Evolutionary conservation across 192 early-diverging fungal genomes (phyloP).

Genomic region (Gamsiella multidivaricata): DNA sequence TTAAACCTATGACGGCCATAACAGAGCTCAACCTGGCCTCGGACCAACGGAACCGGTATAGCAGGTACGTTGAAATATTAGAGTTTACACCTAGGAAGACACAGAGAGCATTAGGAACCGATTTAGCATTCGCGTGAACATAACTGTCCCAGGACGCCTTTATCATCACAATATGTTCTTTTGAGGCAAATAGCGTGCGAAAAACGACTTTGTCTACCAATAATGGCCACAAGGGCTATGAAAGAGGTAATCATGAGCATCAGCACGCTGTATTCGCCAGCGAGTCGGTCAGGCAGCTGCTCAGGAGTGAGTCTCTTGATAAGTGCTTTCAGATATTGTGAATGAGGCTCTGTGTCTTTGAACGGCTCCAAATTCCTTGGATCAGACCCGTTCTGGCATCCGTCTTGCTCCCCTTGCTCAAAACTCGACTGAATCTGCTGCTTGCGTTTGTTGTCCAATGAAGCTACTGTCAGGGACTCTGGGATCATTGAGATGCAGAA

Average conservation of each 20-base stretch:
- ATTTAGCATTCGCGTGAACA: too few relatives aligned
- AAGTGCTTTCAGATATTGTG: neutral
- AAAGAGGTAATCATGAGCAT: conserved; percentile 12
- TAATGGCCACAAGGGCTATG: conserved; percentile 3
- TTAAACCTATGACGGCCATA: conserved; percentile 13
- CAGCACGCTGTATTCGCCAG: conserved; percentile 27
- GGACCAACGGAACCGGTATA: conserved; percentile 27
- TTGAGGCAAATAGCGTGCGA: too few relatives aligned
- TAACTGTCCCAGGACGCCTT: too few relatives aligned
- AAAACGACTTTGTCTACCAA: too few relatives aligned
- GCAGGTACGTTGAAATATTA: conserved; percentile 19
- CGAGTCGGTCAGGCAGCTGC: conserved; percentile 17
- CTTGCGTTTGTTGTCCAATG: neutral
- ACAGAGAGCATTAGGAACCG: too few relatives aligned
- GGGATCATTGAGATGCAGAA: conserved; percentile 19
- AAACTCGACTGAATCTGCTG: conserved; percentile 5
- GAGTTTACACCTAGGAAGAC: too few relatives aligned
- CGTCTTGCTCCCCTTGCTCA: neutral
- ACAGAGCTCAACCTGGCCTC: conserved; percentile 7
- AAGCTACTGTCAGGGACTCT: conserved; percentile 13
- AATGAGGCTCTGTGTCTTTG: neutral
- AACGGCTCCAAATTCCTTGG: neutral
- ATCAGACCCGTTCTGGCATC: too few relatives aligned
- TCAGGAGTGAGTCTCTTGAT: conserved; percentile 2
- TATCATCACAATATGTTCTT: too few relatives aligned